phyloP scores from a whole-genome alignment of 106 monocot species.

The Acanthochlamys bracteata region DNA sequence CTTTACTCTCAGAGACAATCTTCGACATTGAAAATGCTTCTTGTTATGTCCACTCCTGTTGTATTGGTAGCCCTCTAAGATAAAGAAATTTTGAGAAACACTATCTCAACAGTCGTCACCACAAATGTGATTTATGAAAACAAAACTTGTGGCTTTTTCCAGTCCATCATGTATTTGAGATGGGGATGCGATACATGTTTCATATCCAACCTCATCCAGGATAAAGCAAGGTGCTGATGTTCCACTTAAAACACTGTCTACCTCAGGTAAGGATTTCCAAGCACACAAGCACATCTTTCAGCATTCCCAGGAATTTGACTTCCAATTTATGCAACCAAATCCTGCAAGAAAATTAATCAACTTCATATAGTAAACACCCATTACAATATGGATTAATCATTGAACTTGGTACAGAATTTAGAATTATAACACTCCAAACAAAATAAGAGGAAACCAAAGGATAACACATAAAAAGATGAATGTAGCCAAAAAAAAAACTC shows the following conservation, averaged over 20 bases:
- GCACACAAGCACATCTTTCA: constrained; percentile 40
- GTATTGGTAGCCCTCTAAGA: background rate
- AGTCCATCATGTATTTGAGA: background rate
- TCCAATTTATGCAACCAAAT: constrained; percentile 5
- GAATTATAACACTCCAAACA: no score
- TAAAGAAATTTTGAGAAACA: background rate
- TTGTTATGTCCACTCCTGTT: background rate
- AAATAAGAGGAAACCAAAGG: no score
- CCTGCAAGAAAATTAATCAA: background rate
- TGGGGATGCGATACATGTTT: background rate
- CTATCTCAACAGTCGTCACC: constrained; percentile 29
- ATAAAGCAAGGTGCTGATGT: constrained; percentile 7
- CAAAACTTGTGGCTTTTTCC: constrained; percentile 2
- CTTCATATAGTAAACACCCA: no score
- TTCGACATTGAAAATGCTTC: background rate
- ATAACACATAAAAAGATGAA: no score
- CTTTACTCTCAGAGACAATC: constrained; percentile 28
- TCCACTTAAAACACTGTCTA: constrained; percentile 10
- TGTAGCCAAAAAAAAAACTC: no score
- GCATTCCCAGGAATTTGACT: constrained; percentile 32
- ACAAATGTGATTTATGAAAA: constrained; percentile 14
- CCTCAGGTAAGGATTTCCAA: constrained; percentile 19
- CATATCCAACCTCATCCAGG: constrained; percentile 15
- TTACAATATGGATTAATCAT: no score
- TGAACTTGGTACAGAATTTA: no score